Conservation (phyloP, 176 grass and related monocot species). For the sorghum (Sorghum bicolor) region Sorghum_bicolor_NCBIv3 NC_012871.2:61727501-61728000, state of each 20-base stretch:
- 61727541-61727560: not conserved
- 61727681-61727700: conserved; percentile 35
- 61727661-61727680: conserved; percentile 31
- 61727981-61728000: not conserved
- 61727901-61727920: not conserved
- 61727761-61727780: conserved; percentile 14
- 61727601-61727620: not conserved
- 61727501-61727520: not conserved
- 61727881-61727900: not conserved
- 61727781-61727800: conserved; percentile 22
- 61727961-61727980: not conserved
- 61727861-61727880: not conserved
- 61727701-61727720: too few relatives aligned
- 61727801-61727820: conserved; percentile 27
- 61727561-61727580: conserved; percentile 23
- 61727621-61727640: not conserved
- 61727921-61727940: not conserved
- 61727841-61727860: not conserved
- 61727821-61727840: not conserved
- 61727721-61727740: not conserved
- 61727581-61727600: not conserved
- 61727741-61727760: not conserved
- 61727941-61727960: conserved; percentile 13
- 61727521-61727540: not conserved
- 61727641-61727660: not conserved